phyloP scores from a whole-genome alignment of 2,329 filamentous ascomycete species.

The Colletotrichum cordylinicola region DNA sequence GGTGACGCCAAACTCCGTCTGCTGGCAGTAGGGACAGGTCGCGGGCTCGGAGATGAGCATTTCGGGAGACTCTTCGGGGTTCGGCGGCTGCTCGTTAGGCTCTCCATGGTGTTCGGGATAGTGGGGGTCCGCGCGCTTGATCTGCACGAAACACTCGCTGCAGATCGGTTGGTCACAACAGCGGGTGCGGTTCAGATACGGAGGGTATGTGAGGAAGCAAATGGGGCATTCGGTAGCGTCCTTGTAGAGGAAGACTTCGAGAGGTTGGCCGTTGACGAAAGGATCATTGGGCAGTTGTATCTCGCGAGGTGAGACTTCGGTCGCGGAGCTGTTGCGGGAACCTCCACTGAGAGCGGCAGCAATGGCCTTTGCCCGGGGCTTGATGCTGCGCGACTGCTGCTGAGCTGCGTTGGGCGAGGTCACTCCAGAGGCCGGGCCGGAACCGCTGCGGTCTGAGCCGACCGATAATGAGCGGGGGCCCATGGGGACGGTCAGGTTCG shows the following conservation, averaged over 20 bases:
- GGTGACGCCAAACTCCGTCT: slow-evolving; percentile 94
- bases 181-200: slow-evolving; percentile 90
- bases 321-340: slow-evolving; percentile 75
- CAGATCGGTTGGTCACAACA: slow-evolving; percentile 97
- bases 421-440: slow-evolving; percentile 62
- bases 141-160: slow-evolving; percentile 98
- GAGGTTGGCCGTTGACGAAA: slow-evolving; percentile 90
- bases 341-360: slow-evolving; percentile 78
- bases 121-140: slow-evolving; percentile 92
- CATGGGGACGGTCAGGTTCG: slow-evolving; percentile 81
- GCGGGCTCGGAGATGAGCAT: slow-evolving; percentile 90
- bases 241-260: slow-evolving; percentile 95
- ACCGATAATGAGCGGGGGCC: slow-evolving; percentile 77
- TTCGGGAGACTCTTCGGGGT: slow-evolving; percentile 57
- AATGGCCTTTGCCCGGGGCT: slow-evolving; percentile 86
- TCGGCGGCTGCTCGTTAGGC: slow-evolving; percentile 31
- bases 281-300: slow-evolving; percentile 81
- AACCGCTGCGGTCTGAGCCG: slow-evolving; percentile 73
- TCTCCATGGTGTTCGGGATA: slow-evolving; percentile 79
- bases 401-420: slow-evolving; percentile 52
- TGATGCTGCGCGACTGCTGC: slow-evolving; percentile 58
- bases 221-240: slow-evolving; percentile 91
- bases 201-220: slow-evolving; percentile 95
- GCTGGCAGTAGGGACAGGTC: slow-evolving; percentile 92
- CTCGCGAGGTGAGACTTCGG: slow-evolving; percentile 79